phyloP scores from a whole-genome alignment of 495 filamentous ascomycete species.

The Halenospora varia region DNA sequence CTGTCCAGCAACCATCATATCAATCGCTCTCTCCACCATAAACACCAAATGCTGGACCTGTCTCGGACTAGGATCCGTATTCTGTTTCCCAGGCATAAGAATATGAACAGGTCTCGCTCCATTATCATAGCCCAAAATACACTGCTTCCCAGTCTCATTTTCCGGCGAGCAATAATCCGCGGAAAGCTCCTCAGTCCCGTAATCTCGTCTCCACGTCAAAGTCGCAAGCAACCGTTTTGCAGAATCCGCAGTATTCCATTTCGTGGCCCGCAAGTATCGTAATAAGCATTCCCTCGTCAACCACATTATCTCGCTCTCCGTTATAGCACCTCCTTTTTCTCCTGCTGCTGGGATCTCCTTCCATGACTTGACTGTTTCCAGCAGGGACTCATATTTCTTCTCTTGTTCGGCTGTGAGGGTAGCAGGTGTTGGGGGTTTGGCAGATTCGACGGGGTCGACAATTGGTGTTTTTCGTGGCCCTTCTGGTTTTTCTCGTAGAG shows the following conservation, averaged over 20 bases:
- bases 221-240: constrained; percentile 73
- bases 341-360: constrained; percentile 60
- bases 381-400: constrained; percentile 72
- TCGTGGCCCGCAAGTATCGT: constrained; percentile 88
- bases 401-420: constrained; percentile 72
- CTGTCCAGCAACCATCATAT: constrained; percentile 79
- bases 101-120: constrained; percentile 81
- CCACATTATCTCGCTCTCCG: constrained; percentile 81
- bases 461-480: constrained; percentile 67
- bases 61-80: constrained; percentile 81
- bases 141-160: constrained; percentile 94
- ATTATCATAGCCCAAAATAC: constrained; percentile 83
- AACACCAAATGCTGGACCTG: constrained; percentile 93
- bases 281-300: constrained; percentile 88
- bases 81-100: constrained; percentile 82
- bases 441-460: constrained; percentile 48
- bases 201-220: constrained; percentile 84
- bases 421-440: constrained; percentile 47
- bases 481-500: constrained; percentile 36
- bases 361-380: constrained; percentile 65
- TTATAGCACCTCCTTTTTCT: constrained; percentile 60
- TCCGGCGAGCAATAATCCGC: constrained; percentile 82
- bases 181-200: constrained; percentile 68
- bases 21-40: constrained; percentile 88
- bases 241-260: constrained; percentile 79